phyloP scores from a whole-genome alignment of 2,329 filamentous ascomycete species.

The Aspergillus novoparasiticus region DNA sequence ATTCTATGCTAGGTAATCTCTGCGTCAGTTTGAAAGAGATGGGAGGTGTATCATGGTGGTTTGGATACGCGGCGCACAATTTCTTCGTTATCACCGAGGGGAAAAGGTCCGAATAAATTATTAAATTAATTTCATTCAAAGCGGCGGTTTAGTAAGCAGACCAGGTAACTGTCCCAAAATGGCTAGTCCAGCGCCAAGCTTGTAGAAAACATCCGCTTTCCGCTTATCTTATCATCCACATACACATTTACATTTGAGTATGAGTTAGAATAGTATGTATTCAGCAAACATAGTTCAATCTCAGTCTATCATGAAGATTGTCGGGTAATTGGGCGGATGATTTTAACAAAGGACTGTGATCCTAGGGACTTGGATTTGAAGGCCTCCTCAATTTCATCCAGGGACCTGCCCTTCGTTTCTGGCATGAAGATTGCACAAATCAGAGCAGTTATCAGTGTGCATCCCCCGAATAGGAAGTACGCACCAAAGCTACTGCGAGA shows the following conservation, averaged over 20 bases:
- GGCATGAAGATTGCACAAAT: constrained; percentile 52
- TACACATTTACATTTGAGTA: background rate
- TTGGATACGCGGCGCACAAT: constrained; percentile 17
- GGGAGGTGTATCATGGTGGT: constrained; percentile 16
- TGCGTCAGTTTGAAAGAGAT: constrained; percentile 1
- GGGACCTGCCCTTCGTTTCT: constrained; percentile 51
- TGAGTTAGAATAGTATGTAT: background rate
- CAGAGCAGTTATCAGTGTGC: constrained; percentile 41
- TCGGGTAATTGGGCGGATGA: constrained; percentile 5
- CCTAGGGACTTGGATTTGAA: constrained; percentile 37
- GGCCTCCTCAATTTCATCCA: constrained; percentile 55
- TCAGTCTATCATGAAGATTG: background rate
- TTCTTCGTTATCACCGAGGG: constrained; percentile 29
- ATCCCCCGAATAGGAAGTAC: constrained; percentile 51
- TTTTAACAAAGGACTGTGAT: constrained; percentile 5
- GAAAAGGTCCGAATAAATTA: constrained; percentile 24
- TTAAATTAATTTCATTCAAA: constrained; percentile 9
- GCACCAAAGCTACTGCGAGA: constrained; percentile 47
- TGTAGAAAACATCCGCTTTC: no score
- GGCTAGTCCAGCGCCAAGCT: background rate
- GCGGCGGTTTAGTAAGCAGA: constrained; percentile 2
- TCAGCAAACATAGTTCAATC: background rate
- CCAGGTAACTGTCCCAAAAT: background rate
- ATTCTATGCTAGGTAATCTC: background rate
- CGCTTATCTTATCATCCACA: background rate